Base-by-base conservation (phyloP, 148 eudicot species). In the Amaranthus cruentus region DNA sequence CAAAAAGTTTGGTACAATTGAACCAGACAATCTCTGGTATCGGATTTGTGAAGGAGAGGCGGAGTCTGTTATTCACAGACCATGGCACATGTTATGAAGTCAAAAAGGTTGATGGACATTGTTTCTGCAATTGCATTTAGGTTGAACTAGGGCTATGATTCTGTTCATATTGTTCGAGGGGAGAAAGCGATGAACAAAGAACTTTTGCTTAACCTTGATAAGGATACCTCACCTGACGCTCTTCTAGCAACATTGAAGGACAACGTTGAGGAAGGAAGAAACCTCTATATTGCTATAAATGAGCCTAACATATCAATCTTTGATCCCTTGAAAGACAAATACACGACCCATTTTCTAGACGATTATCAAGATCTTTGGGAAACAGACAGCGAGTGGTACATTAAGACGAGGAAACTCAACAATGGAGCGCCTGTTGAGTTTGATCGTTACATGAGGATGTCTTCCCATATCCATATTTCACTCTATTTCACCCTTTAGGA, bases 11-110 rank as follows among this genome's bases (percentile, higher is more conserved):
- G 97, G 94, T 46, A 38, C 59, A 0, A 96, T 92, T 57, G 99
- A 96, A 75, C 99, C 97, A 0, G 97, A 95, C 77, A 90, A 90
- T 80, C 91, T 90, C 81, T 95, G 99, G 99, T 90, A 90, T 69
- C 80, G 99, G 12, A 97, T 95, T 5, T 95, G 99, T 71, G 99
- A 95, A 86, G 99, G 99, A 47, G 90, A 90, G 72, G 85, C 96
- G 18, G 97, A 88, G 50, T 85, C 90, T 8, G 88, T 87, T 68
- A 84, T 95, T 69, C 85, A 90, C 74, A 77, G 99, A 63, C 99
- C 99, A 54, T 95, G 99, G 99, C 93, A 90, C 75, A 18, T 88
- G 87, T 51, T 92, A 11, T 90, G 96, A 95, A 95, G 66, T 88
- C 99, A 2, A 90, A 87, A 80, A 76, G 97, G 74, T 75, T 95